phyloP scores from a whole-genome alignment of 148 eudicot genomes.

The Beta vulgaris region DNA sequence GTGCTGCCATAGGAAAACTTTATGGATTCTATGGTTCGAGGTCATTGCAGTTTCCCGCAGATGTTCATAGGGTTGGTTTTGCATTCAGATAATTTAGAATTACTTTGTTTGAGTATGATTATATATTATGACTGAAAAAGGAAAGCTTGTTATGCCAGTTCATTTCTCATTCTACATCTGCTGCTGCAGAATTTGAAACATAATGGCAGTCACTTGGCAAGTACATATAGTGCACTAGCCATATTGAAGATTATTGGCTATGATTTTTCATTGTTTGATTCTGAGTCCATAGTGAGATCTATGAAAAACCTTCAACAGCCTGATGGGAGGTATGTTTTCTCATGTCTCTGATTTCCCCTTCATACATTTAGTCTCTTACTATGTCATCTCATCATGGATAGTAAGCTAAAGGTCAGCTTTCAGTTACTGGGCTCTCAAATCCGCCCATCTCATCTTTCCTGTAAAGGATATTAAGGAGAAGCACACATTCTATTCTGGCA shows the following conservation, averaged over 20 bases:
- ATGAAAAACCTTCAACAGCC: conserved; percentile 79
- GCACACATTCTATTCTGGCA: background rate
- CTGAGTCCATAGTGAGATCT: conserved; percentile 50
- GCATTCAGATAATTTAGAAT: background rate
- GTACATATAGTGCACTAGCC: conserved; percentile 87
- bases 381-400: too few species aligned
- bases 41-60: conserved; percentile 64
- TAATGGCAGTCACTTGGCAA: conserved; percentile 89
- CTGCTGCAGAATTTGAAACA: conserved; percentile 45
- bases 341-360: conserved; percentile 2
- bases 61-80: conserved; percentile 50
- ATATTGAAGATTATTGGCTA: conserved; percentile 84
- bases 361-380: background rate
- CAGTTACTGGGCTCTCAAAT: too few species aligned
- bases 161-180: conserved; percentile 2
- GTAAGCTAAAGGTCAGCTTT: too few species aligned
- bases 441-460: background rate
- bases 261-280: conserved; percentile 51
- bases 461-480: background rate
- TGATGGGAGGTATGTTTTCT: conserved; percentile 69
- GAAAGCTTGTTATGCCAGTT: background rate
- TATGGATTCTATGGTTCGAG: conserved; percentile 91
- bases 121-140: background rate
- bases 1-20: conserved; percentile 57
- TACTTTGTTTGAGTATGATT: background rate